These are phyloP conservation scores for Sorghum bicolor DNA, from an alignment of 176 grass and related monocot genomes.

Conservation along the genomic window DNA sequence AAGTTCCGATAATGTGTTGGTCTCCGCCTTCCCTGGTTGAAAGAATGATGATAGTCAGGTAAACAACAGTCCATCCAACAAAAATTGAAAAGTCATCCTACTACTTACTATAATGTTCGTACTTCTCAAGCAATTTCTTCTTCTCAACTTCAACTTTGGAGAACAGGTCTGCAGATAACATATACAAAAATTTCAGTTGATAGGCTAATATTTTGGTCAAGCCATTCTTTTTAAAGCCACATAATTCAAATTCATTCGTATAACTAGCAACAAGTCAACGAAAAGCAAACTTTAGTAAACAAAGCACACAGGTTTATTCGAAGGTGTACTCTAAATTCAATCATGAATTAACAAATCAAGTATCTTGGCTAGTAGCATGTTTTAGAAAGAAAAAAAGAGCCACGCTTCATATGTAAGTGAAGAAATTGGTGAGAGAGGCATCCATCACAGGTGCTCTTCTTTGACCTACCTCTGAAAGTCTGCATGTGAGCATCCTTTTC, in stretches of 20 bases:
- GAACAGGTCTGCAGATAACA: constrained; percentile 56
- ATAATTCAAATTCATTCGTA: not conserved
- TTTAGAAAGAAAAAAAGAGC: not conserved
- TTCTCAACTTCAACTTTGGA: constrained; percentile 82
- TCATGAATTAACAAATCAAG: not conserved
- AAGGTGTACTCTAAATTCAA: not conserved
- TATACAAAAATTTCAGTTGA: constrained; percentile 6
- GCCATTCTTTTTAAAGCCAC: not conserved
- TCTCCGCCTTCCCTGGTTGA: constrained; percentile 56
- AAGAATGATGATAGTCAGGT: constrained; percentile 10
- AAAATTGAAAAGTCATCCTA: constrained; percentile 17
- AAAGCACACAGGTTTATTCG: not conserved
- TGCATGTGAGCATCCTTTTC: constrained; percentile 70
- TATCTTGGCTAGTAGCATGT: not conserved
- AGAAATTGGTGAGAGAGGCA: not conserved
- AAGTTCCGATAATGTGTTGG: constrained; percentile 43
- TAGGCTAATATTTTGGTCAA: not conserved
- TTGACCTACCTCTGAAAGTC: constrained; percentile 64
- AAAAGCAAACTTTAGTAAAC: not conserved
- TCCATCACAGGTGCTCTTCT: constrained; percentile 15
- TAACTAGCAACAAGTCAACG: not conserved
- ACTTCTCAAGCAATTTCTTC: constrained; percentile 53
- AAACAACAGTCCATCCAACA: not conserved
- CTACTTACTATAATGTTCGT: constrained; percentile 68
- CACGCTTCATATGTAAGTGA: not conserved